Percentiles rank a stretch among this genome's conserved stretches.
phyloP scores from a whole-genome alignment of 108 stramenopile genomes.

The Cyclotella sp. region DNA sequence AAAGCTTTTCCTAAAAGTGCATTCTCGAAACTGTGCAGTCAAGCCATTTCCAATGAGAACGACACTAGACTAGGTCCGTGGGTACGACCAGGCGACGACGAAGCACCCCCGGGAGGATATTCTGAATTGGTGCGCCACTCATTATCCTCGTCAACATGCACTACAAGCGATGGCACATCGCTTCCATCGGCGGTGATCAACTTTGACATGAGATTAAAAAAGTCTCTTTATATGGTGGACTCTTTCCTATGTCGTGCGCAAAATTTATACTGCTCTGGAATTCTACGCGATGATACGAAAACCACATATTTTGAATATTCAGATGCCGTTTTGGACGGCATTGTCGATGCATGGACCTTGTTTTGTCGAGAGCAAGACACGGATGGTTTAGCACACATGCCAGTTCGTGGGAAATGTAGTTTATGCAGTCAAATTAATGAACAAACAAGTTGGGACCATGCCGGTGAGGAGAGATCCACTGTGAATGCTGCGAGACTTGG shows the following conservation, averaged over 20 bases:
- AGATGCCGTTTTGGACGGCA: neutral
- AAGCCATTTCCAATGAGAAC: neutral
- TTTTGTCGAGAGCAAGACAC: slow-evolving; percentile 40
- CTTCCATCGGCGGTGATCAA: neutral
- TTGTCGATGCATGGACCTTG: slow-evolving; percentile 23
- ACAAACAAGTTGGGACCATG: neutral
- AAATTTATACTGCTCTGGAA: neutral
- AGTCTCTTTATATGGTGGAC: slow-evolving; percentile 31
- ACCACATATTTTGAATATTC: neutral
- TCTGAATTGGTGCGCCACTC: neutral
- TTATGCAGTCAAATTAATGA: too few species aligned
- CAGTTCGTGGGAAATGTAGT: neutral
- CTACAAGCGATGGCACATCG: neutral
- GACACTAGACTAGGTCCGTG: slow-evolving; percentile 16
- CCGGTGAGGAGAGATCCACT: neutral
- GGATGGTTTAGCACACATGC: slow-evolving; percentile 5
- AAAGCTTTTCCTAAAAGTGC: slow-evolving; percentile 33
- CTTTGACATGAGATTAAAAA: slow-evolving; percentile 26
- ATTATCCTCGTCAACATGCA: too few species aligned
- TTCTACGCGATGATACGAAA: neutral
- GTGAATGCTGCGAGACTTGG: slow-evolving; percentile 35
- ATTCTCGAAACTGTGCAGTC: slow-evolving; percentile 29
- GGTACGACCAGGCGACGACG: slow-evolving; percentile 31
- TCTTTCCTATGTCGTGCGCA: slow-evolving; percentile 14
- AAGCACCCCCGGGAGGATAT: slow-evolving; percentile 18